Evolutionary conservation across 805 yeast species (phyloP), one percentile per base, ranked within the genome.

Genomic region (Lipomyces yamadae): DNA sequence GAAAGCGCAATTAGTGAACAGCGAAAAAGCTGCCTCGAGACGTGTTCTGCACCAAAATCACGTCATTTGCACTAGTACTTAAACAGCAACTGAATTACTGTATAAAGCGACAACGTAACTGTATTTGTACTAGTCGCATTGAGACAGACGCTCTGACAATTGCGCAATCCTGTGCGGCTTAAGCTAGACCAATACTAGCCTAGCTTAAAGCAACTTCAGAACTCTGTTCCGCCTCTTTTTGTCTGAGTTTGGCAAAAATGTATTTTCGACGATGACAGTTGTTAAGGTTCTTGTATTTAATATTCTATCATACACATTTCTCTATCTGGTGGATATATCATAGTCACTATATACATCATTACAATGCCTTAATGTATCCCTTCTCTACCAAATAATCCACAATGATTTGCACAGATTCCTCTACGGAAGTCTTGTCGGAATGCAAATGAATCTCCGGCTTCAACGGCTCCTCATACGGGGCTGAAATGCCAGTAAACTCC

Each of bases 401-500:
- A 75, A 93, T 89, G 71, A 83, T 80, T 72, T 84, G 79, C 39
- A 96, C 97, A 74, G 94, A 86, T 76, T 92, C 90, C 80, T 93
- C 97, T 58, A 92, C 85, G 53, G 89, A 79, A 63, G 83, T 80
- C 73, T 86, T 82, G 76, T 89, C 88, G 65, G 94, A 91, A 73
- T 85, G 85, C 76, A 93, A 80, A 76, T 89, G 93, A 67, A 93
- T 82, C 80, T 93, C 98, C 34, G 98, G 91, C 45, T 79, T 75
- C 72, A 84, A 89, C 60, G 98, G 98, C 2, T 90, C 95, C 82
- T 93, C 98, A 78, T 93, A 93, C 50, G 98, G 98, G 10, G 97
- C 98, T 71, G 92, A 88, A 65, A 93, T 89, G 65, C 98, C 98
- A 15, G 98, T 93, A 81, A 93, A 93, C 76, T 93, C 97, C 80